These are phyloP conservation scores for Prinsepia uniflora DNA, from an alignment of 306 rosid species.

Conservation along the genomic window DNA sequence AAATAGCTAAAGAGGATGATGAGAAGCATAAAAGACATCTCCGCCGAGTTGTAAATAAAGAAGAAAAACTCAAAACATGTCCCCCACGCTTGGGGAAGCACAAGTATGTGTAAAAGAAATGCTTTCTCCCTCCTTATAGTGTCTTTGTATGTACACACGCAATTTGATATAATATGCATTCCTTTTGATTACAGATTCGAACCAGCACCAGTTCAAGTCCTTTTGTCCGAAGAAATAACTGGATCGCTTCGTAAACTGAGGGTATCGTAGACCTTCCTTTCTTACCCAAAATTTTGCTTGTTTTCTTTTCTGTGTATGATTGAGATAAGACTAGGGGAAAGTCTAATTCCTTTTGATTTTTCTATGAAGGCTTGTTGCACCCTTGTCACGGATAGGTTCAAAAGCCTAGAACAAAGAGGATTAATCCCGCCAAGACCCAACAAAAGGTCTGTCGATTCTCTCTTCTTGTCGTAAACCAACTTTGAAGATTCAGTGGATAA, in stretches of 20 bases:
- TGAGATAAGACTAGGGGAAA: neutral
- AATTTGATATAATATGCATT: neutral
- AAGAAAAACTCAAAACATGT: constrained; percentile 61
- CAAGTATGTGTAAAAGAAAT: constrained; percentile 48
- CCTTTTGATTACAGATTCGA: constrained; percentile 54
- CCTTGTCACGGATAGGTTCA: constrained; percentile 74
- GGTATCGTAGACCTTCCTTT: constrained; percentile 31
- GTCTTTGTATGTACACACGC: neutral
- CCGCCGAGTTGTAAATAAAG: constrained; percentile 62
- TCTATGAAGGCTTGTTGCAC: constrained; percentile 69
- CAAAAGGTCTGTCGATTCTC: constrained; percentile 48
- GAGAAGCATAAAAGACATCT: constrained; percentile 57
- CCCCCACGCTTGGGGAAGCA: constrained; percentile 87
- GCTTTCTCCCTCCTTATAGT: neutral
- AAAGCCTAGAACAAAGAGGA: constrained; percentile 90
- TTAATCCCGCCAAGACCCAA: constrained; percentile 55
- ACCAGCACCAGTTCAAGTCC: constrained; percentile 86
- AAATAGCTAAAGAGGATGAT: constrained; percentile 69
- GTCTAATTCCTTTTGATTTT: constrained; percentile 23
- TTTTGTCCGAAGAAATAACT: constrained; percentile 75
- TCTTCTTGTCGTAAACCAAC: neutral
- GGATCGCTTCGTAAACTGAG: constrained; percentile 85
- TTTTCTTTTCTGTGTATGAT: neutral
- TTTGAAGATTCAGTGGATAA: neutral
- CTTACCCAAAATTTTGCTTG: neutral